phyloP scores from a whole-genome alignment of 768 basidiomycete species.

The Trametes sanguinea region DNA sequence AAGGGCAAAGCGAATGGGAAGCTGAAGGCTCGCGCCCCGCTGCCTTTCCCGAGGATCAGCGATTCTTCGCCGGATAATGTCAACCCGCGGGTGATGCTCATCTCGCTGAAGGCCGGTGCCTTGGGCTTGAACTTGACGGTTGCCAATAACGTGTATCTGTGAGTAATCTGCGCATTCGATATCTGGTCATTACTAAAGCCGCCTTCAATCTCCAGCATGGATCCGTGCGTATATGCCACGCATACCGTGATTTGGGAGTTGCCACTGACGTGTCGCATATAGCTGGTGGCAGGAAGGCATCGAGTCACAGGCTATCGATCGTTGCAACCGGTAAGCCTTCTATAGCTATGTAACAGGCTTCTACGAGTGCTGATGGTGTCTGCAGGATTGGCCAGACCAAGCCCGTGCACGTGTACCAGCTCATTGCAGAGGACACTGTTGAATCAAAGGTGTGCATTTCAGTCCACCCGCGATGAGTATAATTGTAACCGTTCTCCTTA shows the following conservation, averaged over 20 bases:
- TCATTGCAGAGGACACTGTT: conserved; percentile 88
- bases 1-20: conserved; percentile 34
- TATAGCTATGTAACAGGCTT: not conserved
- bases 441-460: conserved; percentile 65
- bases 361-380: not conserved
- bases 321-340: conserved; percentile 61
- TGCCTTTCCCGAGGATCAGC: not conserved
- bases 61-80: conserved; percentile 22
- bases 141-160: conserved; percentile 86
- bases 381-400: conserved; percentile 77
- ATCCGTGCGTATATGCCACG: conserved; percentile 61
- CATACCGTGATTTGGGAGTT: not conserved
- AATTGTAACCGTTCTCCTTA: not conserved
- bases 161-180: conserved; percentile 32
- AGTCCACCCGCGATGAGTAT: not conserved
- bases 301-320: conserved; percentile 81
- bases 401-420: conserved; percentile 82
- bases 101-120: conserved; percentile 83
- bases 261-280: not conserved
- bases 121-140: conserved; percentile 87
- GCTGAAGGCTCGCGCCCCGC: conserved; percentile 10
- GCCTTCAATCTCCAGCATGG: conserved; percentile 54
- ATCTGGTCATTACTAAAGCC: not conserved
- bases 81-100: conserved; percentile 81
- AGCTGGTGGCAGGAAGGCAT: conserved; percentile 93